Conservation (phyloP, 2,329 filamentous ascomycete species). For the Ophiocordyceps australis region DNA sequence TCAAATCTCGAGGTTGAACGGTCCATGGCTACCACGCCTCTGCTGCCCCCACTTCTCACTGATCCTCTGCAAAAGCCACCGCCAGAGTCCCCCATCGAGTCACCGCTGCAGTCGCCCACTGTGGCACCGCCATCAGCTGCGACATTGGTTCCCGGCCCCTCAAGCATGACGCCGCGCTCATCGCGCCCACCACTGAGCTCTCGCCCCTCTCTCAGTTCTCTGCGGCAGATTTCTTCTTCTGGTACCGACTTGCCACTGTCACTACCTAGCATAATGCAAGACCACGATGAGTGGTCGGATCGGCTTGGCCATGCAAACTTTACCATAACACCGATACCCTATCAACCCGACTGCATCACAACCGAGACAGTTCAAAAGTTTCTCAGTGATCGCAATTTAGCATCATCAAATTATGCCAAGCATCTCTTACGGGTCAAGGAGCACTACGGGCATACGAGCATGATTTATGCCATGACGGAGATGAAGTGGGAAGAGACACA, state of each 20-base stretch:
- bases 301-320: conserved; percentile 87
- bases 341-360: conserved; percentile 45
- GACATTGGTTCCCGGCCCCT: conserved; percentile 11
- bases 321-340: conserved; percentile 68
- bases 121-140: conserved; percentile 7
- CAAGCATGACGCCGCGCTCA: conserved; percentile 25
- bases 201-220: conserved; percentile 61
- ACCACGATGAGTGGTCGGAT: conserved; percentile 67
- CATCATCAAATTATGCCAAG: conserved; percentile 73
- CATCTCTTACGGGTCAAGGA: conserved; percentile 77
- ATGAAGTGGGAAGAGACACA: conserved; percentile 79
- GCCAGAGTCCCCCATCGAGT: conserved; percentile 65
- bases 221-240: conserved; percentile 42
- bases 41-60: conserved; percentile 67
- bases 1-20: conserved; percentile 38
- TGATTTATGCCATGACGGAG: conserved; percentile 70
- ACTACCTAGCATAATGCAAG: conserved; percentile 47
- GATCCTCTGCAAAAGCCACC: conserved; percentile 34
- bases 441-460: conserved; percentile 80
- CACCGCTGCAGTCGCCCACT: conserved; percentile 70
- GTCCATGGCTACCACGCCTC: conserved; percentile 55
- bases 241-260: conserved; percentile 37
- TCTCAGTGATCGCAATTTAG: conserved; percentile 64
- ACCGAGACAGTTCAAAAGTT: conserved; percentile 40
- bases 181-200: conserved; percentile 50